phyloP scores from a whole-genome alignment of 2,329 filamentous ascomycete species.

The Leptosphaerulina australis region DNA sequence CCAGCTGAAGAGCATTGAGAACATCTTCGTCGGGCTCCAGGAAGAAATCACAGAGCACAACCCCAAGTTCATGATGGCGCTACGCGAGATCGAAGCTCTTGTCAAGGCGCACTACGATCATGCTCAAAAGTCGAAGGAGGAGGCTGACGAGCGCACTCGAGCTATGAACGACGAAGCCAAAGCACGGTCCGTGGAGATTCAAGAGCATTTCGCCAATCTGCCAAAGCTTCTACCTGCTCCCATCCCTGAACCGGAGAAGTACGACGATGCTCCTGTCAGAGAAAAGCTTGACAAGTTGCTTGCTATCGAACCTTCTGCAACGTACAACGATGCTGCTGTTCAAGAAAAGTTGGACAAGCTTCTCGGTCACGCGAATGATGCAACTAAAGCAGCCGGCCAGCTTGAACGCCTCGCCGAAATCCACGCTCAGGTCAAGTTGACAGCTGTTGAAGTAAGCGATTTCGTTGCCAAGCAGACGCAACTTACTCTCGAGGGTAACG shows the following conservation, averaged over 20 bases:
- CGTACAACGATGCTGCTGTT: constrained; percentile 56
- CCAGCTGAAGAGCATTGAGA: constrained; percentile 75
- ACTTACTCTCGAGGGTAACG: constrained; percentile 76
- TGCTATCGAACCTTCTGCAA: constrained; percentile 45
- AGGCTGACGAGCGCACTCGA: constrained; percentile 52
- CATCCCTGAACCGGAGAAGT: constrained; percentile 43
- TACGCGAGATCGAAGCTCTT: constrained; percentile 83
- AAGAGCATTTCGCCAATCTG: constrained; percentile 49
- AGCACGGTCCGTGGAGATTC: constrained; percentile 51
- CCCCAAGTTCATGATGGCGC: constrained; percentile 83
- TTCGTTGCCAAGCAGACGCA: constrained; percentile 80
- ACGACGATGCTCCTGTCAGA: constrained; percentile 65
- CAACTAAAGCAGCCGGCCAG: constrained; percentile 73
- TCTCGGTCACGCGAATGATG: constrained; percentile 64
- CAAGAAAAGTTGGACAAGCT: constrained; percentile 63
- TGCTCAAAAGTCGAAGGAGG: constrained; percentile 66
- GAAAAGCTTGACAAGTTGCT: constrained; percentile 63
- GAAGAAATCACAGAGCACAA: constrained; percentile 81
- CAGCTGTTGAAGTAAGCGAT: constrained; percentile 80
- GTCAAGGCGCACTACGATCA: constrained; percentile 90
- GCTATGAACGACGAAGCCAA: constrained; percentile 53
- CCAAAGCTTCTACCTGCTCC: constrained; percentile 55
- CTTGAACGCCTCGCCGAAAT: constrained; percentile 87
- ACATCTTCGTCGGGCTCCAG: constrained; percentile 75
- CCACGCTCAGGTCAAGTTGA: constrained; percentile 82